phyloP scores from a whole-genome alignment of 805 yeast species.

The Metschnikowia gruessii region DNA sequence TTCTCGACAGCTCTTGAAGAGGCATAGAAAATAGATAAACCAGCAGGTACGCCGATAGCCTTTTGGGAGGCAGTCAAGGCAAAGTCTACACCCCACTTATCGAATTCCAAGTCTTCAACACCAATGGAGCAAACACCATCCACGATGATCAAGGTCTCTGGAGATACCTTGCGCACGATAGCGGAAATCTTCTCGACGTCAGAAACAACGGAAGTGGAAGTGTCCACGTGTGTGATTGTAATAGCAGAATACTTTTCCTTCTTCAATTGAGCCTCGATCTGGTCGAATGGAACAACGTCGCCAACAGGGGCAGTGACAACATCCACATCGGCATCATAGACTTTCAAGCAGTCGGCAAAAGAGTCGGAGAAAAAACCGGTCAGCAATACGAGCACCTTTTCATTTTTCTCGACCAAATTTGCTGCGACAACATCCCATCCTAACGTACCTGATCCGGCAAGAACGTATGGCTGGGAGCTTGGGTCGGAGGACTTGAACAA shows the following conservation, averaged over 20 bases:
- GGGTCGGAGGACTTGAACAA: conserved; percentile 68
- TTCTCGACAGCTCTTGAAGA: conserved; percentile 70
- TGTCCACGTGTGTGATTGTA: conserved; percentile 93
- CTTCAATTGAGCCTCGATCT: conserved; percentile 55
- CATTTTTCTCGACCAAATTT: conserved; percentile 61
- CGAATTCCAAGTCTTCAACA: conserved; percentile 82
- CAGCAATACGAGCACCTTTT: conserved; percentile 73
- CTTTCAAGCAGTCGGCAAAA: conserved; percentile 69
- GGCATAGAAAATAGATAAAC: conserved; percentile 74
- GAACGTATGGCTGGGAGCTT: conserved; percentile 72
- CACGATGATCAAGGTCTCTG: conserved; percentile 78
- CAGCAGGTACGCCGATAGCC: conserved; percentile 94
- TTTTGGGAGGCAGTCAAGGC: conserved; percentile 92
- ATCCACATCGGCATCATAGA: conserved; percentile 76
- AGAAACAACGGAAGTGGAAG: conserved; percentile 89
- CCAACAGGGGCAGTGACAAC: conserved; percentile 73
- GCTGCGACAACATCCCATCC: conserved; percentile 93
- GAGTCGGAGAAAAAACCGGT: conserved; percentile 90
- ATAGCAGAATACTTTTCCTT: conserved; percentile 57
- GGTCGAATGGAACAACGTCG: conserved; percentile 55
- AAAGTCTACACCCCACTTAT: conserved; percentile 85
- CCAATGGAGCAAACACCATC: conserved; percentile 96
- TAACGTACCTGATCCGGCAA: conserved; percentile 89
- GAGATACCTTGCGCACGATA: conserved; percentile 61
- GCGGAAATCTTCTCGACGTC: conserved; percentile 63